Percentiles rank a stretch among this genome's conserved stretches.
Conservation (phyloP, 305 asterid genomes). For the Withania somnifera region DNA sequence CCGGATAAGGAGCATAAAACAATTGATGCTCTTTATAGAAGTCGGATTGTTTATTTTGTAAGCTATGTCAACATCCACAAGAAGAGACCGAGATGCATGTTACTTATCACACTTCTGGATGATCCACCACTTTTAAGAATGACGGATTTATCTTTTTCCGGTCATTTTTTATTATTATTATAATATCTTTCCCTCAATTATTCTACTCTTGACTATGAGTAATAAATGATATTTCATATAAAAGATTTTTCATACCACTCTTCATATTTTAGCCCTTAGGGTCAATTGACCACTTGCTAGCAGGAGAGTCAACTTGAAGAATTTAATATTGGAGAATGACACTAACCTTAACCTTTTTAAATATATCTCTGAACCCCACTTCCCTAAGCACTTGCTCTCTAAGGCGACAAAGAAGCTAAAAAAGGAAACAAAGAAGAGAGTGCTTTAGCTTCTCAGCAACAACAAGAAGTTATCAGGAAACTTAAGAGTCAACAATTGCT, state of each 20-base stretch:
- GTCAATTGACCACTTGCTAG: not conserved
- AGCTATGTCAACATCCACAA: not conserved
- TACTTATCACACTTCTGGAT: not conserved
- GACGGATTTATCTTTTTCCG: not conserved
- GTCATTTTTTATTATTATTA: not conserved
- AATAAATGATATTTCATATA: not conserved
- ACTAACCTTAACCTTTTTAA: conserved; percentile 54
- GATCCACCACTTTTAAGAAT: not conserved
- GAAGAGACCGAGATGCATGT: not conserved
- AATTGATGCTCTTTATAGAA: not conserved
- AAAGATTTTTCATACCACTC: not conserved
- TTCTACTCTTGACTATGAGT: not conserved
- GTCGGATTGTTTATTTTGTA: not conserved
- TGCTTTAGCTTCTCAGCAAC: not conserved
- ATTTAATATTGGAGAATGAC: not conserved
- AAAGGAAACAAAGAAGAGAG: not conserved
- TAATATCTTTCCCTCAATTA: not conserved
- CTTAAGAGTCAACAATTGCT: not conserved
- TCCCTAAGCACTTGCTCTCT: conserved; percentile 93
- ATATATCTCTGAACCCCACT: conserved; percentile 88
- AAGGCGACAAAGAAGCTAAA: conserved; percentile 60
- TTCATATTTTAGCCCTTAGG: not conserved
- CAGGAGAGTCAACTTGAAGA: not conserved
- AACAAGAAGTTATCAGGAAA: not conserved
- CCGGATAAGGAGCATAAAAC: not conserved